Evolutionary conservation across 2,329 filamentous ascomycete genomes (phyloP).

Genomic region (Bretziella fagacearum): DNA sequence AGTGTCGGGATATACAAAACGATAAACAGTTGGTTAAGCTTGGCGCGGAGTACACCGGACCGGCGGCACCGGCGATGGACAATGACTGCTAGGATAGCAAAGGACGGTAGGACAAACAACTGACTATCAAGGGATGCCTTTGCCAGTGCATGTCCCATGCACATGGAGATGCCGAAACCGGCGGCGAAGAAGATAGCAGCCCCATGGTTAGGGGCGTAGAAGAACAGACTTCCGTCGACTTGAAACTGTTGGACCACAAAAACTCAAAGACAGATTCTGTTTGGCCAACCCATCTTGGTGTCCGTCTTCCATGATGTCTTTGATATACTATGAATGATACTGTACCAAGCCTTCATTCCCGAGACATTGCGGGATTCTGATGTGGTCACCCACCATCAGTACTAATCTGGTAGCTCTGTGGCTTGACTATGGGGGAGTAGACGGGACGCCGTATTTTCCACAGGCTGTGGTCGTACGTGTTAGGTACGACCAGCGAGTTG

Average conservation of each 20-base stretch:
- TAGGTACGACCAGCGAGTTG: no score
- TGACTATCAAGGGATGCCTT: slow-evolving; percentile 38
- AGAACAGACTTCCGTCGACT: slow-evolving; percentile 29
- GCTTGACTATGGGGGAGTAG: no score
- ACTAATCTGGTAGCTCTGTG: no score
- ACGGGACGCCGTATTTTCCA: no score
- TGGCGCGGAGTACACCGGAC: slow-evolving; percentile 21
- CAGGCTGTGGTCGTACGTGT: no score
- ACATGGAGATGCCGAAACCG: slow-evolving; percentile 24
- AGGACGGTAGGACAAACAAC: slow-evolving; percentile 32
- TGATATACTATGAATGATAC: no score
- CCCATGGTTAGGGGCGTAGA: slow-evolving; percentile 31
- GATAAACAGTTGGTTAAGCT: slow-evolving; percentile 24
- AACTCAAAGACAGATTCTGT: background rate
- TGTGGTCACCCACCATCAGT: no score
- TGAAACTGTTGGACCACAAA: background rate
- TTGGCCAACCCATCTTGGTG: background rate
- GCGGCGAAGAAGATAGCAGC: slow-evolving; percentile 31
- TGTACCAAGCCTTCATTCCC: no score
- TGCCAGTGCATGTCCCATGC: slow-evolving; percentile 28
- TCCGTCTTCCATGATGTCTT: background rate
- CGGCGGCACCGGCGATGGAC: slow-evolving; percentile 32
- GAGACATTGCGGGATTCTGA: no score
- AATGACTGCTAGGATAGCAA: slow-evolving; percentile 29
- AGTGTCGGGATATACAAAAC: slow-evolving; percentile 34